Base-by-base conservation (phyloP, 768 basidiomycete genomes). In the Hortiboletus flavorubellus region DNA sequence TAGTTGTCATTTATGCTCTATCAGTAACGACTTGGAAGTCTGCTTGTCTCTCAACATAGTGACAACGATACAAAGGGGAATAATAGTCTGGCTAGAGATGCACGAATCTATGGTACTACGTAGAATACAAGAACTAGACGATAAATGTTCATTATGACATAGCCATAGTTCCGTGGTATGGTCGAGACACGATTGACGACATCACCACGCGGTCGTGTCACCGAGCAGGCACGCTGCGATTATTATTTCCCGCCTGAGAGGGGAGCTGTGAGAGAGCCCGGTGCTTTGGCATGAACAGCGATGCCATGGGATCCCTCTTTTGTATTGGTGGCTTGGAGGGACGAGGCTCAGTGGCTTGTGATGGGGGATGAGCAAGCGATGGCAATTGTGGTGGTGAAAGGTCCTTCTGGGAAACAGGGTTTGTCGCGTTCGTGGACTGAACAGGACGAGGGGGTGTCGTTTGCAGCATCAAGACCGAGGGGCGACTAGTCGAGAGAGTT, bases 231-330 rank as follows among this genome's bases (percentile, higher is more conserved):
- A 59, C 58, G 34, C 31, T 59, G 45, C 64, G 66, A 34, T 58
- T 55, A 31, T 63, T 47, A 37, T 49, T 58, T 29, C 64, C 64
- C 21, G 51, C 44, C 58, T 72, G 73, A 58, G 73, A 69, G 42
- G 80, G 77, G 4, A 75, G 76, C 60, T 84, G 83, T 23, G 82
- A 82, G 62, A 82, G 72, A 23, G 82, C 77, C 55, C 86, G 84
- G 59, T 84, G 86, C 70, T 89, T 91, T 49, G 89, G 89, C 69
- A 91, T 85, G 70, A 91, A 91, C 10, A 81, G 61, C 3, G 75
- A 68, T 38, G 77, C 62, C 81, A 83, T 82, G 23, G 83, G 84
- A 66, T 88, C 82, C 70, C 78, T 88, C 76, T 83, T 87, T 56
- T 70, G 64, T 55, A 72, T 59, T 11, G 74, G 69, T 34, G 73